Evolutionary conservation across 2,329 filamentous ascomycete species (phyloP), one percentile per base, ranked within the genome.

Genomic region (Pseudogymnoascus pannorum): DNA sequence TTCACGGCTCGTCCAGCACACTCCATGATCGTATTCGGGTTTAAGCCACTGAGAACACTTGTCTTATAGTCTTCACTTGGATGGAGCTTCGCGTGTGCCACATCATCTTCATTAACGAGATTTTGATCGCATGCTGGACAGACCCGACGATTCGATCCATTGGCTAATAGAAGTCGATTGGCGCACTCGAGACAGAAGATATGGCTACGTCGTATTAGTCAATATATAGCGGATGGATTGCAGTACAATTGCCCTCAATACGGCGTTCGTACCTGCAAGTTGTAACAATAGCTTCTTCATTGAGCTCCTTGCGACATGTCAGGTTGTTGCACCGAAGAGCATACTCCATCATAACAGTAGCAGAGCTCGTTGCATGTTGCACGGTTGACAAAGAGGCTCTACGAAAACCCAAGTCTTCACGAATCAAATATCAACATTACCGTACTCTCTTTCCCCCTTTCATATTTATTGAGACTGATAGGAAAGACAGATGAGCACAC

Each of bases 21-120:
- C 68, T 96, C 92, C 81, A 96, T 91, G 65, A 97, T 89, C 29
- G 87, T 80, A 33, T 81, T 87, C 0, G 93, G 93, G 63, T 85
- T 89, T 1, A 97, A 76, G 0, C 93, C 93, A 69, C 89, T 91
- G 9, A 97, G 78, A 0, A 95, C 83, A 63, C 87, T 92, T 0
- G 89, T 91, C 74, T 96, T 96, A 78, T 94, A 96, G 66, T 95
- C 91, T 69, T 97, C 92, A 0, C 85, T 87, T 0, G 91, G 91
- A 63, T 87, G 89, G 40, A 97, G 79, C 29, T 85, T 81, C 1
- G 87, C 83, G 18, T 87, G 78, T 8, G 89, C 84, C 3, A 86
- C 89, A 75, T 95, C 91, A 67, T 95, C 88, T 0, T 85, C 85
- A 64, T 87, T 88, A 6, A 77, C 76, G 2, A 97, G 80, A 7